These are phyloP conservation scores for Metschnikowia drakensbergensis DNA, from an alignment of 805 yeast genomes.

Conservation along the genomic window DNA sequence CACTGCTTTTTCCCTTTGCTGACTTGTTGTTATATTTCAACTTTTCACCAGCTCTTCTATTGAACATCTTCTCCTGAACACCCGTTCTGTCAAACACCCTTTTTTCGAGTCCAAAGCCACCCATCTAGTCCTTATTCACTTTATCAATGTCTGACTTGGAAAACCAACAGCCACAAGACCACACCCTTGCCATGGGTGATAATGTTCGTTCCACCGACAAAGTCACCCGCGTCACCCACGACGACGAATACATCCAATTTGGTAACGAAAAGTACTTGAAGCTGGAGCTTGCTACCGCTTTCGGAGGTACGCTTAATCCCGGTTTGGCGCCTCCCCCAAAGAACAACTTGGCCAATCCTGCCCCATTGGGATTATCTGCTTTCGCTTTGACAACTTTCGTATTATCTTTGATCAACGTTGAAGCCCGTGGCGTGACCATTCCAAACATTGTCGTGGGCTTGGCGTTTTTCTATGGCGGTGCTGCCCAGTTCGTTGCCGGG, in stretches of 20 bases:
- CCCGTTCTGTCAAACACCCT: too few relatives aligned
- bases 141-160: slow-evolving; percentile 31
- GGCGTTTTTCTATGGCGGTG: slow-evolving; percentile 71
- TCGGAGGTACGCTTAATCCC: slow-evolving; percentile 82
- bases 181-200: slow-evolving; percentile 18
- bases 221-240: slow-evolving; percentile 35
- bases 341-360: slow-evolving; percentile 59
- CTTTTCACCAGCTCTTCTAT: background rate
- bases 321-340: slow-evolving; percentile 47
- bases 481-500: slow-evolving; percentile 68
- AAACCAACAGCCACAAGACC: slow-evolving; percentile 32
- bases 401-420: slow-evolving; percentile 57
- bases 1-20: background rate
- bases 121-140: too few relatives aligned
- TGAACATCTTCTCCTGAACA: too few relatives aligned
- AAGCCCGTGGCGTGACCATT: slow-evolving; percentile 63
- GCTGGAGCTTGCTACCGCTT: slow-evolving; percentile 55
- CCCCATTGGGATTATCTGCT: slow-evolving; percentile 69
- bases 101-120: too few relatives aligned
- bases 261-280: slow-evolving; percentile 69
- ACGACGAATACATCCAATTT: slow-evolving; percentile 62
- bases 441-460: slow-evolving; percentile 61
- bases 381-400: slow-evolving; percentile 69
- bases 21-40: background rate
- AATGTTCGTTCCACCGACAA: background rate